Conservation (phyloP, 805 yeast species). For the Myxozyma vanderwaltii region DNA sequence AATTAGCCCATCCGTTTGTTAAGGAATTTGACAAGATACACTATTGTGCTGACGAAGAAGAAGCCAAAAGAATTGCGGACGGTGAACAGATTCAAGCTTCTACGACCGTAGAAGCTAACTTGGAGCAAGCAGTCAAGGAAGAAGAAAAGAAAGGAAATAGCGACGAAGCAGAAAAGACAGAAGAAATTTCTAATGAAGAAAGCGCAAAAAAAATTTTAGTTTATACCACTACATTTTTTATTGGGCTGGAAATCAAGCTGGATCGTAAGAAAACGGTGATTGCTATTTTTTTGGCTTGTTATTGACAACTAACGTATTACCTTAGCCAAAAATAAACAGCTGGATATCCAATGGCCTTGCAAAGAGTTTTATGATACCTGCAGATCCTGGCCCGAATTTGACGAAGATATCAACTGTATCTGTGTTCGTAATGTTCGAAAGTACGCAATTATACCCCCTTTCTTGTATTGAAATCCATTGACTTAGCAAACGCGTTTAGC, state of each 20-base stretch:
- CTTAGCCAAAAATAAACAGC: conserved; percentile 38
- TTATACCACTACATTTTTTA: conserved; percentile 72
- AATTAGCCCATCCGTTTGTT: conserved; percentile 86
- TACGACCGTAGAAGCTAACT: conserved; percentile 36
- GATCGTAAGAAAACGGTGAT: conserved; percentile 37
- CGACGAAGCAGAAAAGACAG: conserved; percentile 34
- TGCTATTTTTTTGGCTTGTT: too few species aligned
- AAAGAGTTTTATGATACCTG: conserved; percentile 83
- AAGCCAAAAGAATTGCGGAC: conserved; percentile 57
- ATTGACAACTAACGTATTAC: not conserved
- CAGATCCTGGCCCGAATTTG: conserved; percentile 68
- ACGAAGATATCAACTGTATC: conserved; percentile 60
- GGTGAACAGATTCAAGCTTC: conserved; percentile 54
- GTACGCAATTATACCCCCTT: conserved; percentile 33
- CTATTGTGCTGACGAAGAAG: conserved; percentile 54
- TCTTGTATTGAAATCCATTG: too few species aligned
- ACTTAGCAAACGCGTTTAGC: conserved; percentile 23
- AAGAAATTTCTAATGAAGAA: conserved; percentile 15
- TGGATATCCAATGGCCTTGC: conserved; percentile 88
- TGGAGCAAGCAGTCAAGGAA: conserved; percentile 23
- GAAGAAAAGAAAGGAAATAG: conserved; percentile 33
- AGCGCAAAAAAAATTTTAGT: conserved; percentile 44
- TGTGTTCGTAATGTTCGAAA: conserved; percentile 72
- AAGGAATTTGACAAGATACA: conserved; percentile 67
- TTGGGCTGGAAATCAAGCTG: conserved; percentile 67